These are phyloP conservation scores for Penicillium vulpinum DNA, from an alignment of 2,329 filamentous ascomycete species.

Conservation along the genomic window DNA sequence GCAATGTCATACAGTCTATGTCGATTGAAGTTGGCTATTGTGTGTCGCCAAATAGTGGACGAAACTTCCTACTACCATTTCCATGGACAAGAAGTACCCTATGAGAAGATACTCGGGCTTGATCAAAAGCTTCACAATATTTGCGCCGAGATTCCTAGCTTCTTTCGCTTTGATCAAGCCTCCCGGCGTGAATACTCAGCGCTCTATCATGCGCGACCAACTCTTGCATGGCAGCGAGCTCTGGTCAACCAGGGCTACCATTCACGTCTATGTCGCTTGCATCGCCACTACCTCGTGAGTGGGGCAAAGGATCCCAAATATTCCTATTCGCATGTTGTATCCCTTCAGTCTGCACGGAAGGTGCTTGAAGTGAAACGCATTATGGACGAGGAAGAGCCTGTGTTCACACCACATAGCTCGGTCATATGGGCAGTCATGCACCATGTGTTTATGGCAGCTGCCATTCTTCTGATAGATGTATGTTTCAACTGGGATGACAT, in stretches of 20 bases:
- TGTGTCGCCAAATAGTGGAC: constrained; percentile 46
- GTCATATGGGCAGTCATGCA: constrained; percentile 39
- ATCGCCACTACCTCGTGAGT: constrained; percentile 43
- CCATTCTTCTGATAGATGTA: constrained; percentile 42
- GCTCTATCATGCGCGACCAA: constrained; percentile 32
- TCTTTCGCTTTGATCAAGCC: constrained; percentile 38
- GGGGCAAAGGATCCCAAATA: constrained; percentile 37
- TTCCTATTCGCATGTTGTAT: constrained; percentile 41
- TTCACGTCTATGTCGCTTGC: constrained; percentile 41
- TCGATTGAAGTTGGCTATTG: constrained; percentile 43
- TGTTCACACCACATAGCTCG: constrained; percentile 28
- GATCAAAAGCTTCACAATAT: constrained; percentile 37
- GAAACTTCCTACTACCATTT: constrained; percentile 29
- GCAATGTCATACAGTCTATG: constrained; percentile 49
- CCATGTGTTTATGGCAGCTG: constrained; percentile 44
- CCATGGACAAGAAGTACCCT: constrained; percentile 30
- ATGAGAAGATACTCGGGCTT: constrained; percentile 41
- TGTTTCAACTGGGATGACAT: constrained; percentile 44
- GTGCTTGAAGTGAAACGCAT: constrained; percentile 40
- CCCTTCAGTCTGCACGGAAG: constrained; percentile 40
- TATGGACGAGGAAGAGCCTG: constrained; percentile 33
- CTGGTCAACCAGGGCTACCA: constrained; percentile 38
- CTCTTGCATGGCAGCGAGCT: constrained; percentile 38
- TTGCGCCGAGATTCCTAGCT: constrained; percentile 34
- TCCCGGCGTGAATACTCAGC: constrained; percentile 27